These are phyloP conservation scores for Dalbergia cultrata DNA, from an alignment of 306 rosid genomes.

Conservation along the genomic window DNA sequence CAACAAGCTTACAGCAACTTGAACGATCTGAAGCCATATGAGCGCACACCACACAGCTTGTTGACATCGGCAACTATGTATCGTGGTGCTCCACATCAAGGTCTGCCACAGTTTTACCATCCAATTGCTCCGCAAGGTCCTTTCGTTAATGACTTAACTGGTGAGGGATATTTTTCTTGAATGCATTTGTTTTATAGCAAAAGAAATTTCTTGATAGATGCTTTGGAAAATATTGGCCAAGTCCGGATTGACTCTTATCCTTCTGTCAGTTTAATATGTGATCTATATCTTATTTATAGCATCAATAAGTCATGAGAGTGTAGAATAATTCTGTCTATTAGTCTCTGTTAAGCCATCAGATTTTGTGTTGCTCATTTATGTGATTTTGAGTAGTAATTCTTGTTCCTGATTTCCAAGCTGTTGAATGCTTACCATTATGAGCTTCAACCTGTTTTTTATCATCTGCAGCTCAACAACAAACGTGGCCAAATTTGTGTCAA, in stretches of 20 bases:
- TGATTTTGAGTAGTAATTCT: background rate
- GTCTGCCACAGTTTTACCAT: constrained; percentile 13
- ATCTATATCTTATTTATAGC: background rate
- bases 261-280: background rate
- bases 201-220: background rate
- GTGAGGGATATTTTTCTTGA: background rate
- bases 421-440: background rate
- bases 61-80: constrained; percentile 10
- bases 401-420: background rate
- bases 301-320: background rate
- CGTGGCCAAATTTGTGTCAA: constrained; percentile 12
- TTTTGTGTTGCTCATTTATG: background rate
- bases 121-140: constrained; percentile 52
- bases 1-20: constrained; percentile 30
- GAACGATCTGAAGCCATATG: constrained; percentile 12
- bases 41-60: background rate
- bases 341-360: background rate
- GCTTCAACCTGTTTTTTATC: background rate
- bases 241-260: background rate
- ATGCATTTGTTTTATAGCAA: background rate
- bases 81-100: constrained; percentile 20
- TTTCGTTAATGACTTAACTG: background rate
- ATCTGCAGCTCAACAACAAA: constrained; percentile 46
- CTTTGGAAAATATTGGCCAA: background rate
- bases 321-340: background rate